Evolutionary conservation across 2,329 filamentous ascomycete species (phyloP), one percentile per base, ranked within the genome.

Genomic region (Calonectria honghensis): DNA sequence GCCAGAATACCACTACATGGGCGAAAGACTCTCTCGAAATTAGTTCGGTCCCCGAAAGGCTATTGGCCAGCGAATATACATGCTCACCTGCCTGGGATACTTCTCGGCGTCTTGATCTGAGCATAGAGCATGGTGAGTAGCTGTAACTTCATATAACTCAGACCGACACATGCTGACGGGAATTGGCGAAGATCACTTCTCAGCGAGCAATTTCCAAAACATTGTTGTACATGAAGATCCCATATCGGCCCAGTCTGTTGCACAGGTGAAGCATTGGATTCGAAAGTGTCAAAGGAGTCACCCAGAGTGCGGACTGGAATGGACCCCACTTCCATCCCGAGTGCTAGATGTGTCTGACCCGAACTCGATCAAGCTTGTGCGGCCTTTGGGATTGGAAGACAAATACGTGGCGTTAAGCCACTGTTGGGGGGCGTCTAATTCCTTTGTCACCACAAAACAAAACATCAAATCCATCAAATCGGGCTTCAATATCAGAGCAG

Each of bases 331-430:
- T 7, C 67, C 67, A 32, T 61, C 67, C 3, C 29, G 67, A 29
- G 54, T 69, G 5, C 54, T 69, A 10, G 67, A 69, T 14, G 67
- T 69, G 2, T 69, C 67, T 13, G 67, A 69, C 27, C 52, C 54
- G 24, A 61, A 37, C 41, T 59, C 51, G 6, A 69, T 69, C n/a
- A 69, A 69, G 16, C 31, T 69, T 4, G 67, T 69, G n/a, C 67
- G 67, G 5, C 67, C 67, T 20, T 31, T 69, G 6, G 67, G 67
- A 2, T 31, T 69, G 13, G 67, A 69, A 37, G 67, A 61, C 54
- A 69, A 69, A 18, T 69, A 69, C 41, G 67, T 69, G 45, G 67
- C 67, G 9, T 48, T 69, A 18, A 69, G 67, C 16, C 67, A 69
- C 37, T 61, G 67, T 31, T 69, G 67, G 67, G 67, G 67, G 6